Base-by-base conservation (phyloP, 495 filamentous ascomycete genomes). In the Lasiosphaeriaceae sp. region DNA sequence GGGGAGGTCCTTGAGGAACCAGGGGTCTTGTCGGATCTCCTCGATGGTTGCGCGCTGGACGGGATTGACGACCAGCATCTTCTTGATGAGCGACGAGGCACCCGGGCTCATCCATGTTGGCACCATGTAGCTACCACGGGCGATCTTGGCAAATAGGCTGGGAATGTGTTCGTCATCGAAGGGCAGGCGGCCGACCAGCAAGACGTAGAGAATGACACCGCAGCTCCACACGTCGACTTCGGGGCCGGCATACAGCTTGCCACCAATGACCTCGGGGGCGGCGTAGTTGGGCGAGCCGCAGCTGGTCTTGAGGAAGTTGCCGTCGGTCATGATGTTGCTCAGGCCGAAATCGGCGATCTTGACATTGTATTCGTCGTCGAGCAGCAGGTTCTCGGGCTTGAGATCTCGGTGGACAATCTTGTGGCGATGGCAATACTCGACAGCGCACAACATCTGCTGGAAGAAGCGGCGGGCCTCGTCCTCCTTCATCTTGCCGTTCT, bases 201-300 rank as follows among this genome's bases (percentile, higher is more conserved):
- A 76, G 52, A 98, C 94, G 67, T 97, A 98, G 51, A 98, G 80
- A 62, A 98, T 98, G 61, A 98, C 95, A 65, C 94, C 94, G 66
- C 93, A 97, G 73, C 94, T 97, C 94, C 94, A 98, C 9, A 98
- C 95, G 71, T 98, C 94, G 45, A 98, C 94, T 71, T 98, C 94
- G 2, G 95, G 94, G 2, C 94, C 94, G 23, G 94, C 94, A 66
- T 98, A 98, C 52, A 98, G 79, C 78, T 97, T 98, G 14, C 94
- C 94, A 45, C 90, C 92, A 63, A 98, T 98, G 58, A 98, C 94
- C 70, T 98, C 94, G 2, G 94, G 94, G 4, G 94, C 94, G 19
- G 94, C 94, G 71, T 98, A 98, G 71, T 98, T 98, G 17, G 94
- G 94, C 62, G 92, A 96, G 52, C 94, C 94, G 69, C 94, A 98